Evolutionary conservation across 2,329 filamentous ascomycete species (phyloP), one percentile per base, ranked within the genome.

Genomic region (Sarocladium brachiariae): DNA sequence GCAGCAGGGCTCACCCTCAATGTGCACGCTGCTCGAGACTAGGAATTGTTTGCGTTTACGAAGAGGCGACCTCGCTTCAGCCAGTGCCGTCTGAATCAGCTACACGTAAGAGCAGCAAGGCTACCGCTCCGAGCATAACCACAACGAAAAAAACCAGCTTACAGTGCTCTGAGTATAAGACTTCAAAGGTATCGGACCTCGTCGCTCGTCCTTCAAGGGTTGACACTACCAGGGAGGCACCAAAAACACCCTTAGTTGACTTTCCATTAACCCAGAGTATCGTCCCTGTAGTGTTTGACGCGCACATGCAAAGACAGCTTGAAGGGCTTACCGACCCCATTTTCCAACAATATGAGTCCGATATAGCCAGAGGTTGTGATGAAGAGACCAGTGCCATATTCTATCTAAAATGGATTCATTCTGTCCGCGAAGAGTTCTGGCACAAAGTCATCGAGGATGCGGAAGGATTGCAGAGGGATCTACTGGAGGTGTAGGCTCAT

Each of bases 311-410:
- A 3, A 56, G 54, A 16, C 50, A 59, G 6, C 38, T 65, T n/a
- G 57, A 64, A 24, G 39, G 51, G 43, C 50, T 51, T 25, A 63
- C 65, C 3, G 55, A 55, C 1, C 54, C 24, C 2, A 33, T 68
- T 9, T 57, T 69, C 23, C 59, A 67, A 5, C 64, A 69, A 48
- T 69, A 64, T 39, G 54, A 61, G 35, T 54, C 55, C n/a, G 66
- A 69, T 35, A 24, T 65, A 8, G 41, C 51, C 1, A 25, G 52
- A 7, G 58, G 63, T 0, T 53, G 46, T 7, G 53, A 68, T 19
- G 37, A 54, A 13, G 53, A 30, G 1, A 33, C 53, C 0, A 59
- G 57, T 19, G 65, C 64, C 14, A 54, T 55, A 10, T 67, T 64
- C 51, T 70, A 70, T 34, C 27, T 63, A 19, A 55, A 64, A 7